phyloP scores from a whole-genome alignment of 129 eudicot genomes.

The Helianthus tuberosus region DNA sequence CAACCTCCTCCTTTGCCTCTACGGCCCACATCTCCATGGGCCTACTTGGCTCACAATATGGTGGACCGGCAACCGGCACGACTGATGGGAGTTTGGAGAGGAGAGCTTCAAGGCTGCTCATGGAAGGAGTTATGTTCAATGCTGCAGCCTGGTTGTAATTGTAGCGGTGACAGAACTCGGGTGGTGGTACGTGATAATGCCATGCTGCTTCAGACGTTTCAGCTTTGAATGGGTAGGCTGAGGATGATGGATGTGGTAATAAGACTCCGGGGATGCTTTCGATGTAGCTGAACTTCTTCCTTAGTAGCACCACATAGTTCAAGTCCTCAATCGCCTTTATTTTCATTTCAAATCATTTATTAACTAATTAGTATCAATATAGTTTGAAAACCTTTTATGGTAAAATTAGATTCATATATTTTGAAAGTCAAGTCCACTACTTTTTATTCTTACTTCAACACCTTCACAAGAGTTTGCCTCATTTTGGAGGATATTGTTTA shows the following conservation, averaged over 20 bases:
- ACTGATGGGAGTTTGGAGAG: constrained; percentile 95
- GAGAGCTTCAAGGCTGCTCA: constrained; percentile 99
- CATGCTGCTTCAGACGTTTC: constrained; percentile 62
- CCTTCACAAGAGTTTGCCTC: neutral
- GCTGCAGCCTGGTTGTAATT: constrained; percentile 33
- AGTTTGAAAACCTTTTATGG: too few species aligned
- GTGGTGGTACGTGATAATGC: constrained; percentile 49
- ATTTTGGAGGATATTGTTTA: neutral
- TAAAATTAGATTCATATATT: too few species aligned
- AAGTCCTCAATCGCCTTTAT: constrained; percentile 79
- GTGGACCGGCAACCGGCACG: constrained; percentile 49
- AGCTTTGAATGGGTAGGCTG: constrained; percentile 61
- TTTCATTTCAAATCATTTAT: neutral
- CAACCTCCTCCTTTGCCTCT: constrained; percentile 70
- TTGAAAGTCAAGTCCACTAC: constrained; percentile 17
- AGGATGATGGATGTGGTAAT: constrained; percentile 93
- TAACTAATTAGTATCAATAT: constrained; percentile 7
- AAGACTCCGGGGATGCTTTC: constrained; percentile 99
- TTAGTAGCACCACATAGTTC: constrained; percentile 84
- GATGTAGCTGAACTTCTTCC: constrained; percentile 82
- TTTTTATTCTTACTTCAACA: constrained; percentile 18
- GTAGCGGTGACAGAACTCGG: constrained; percentile 41
- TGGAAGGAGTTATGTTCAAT: constrained; percentile 81
- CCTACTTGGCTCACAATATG: constrained; percentile 38
- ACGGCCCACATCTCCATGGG: constrained; percentile 54